A percentile compares a stretch with the other conserved stretches of the same genome.
phyloP scores from a whole-genome alignment of 2,329 filamentous ascomycete species.

The Verticillium nonalfalfae region DNA sequence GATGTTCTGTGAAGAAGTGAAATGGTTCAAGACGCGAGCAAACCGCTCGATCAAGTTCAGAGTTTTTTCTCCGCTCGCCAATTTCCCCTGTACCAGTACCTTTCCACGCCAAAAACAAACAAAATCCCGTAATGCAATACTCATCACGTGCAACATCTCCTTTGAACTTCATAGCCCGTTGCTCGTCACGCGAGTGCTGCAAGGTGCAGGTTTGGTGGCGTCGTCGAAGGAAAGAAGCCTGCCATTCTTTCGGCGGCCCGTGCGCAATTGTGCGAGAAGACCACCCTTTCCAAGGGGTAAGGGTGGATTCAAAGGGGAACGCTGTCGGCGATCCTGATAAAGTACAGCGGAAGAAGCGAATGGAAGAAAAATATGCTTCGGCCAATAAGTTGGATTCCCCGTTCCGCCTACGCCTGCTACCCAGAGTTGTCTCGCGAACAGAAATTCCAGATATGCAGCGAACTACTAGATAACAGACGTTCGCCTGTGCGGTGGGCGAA shows the following conservation, averaged over 20 bases:
- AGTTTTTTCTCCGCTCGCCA: background rate
- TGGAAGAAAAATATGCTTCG: conserved; percentile 7
- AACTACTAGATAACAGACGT: conserved; percentile 3
- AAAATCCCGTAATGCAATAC: conserved; percentile 9
- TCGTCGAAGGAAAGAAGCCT: conserved; percentile 5
- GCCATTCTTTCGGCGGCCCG: conserved; percentile 8
- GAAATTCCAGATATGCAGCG: conserved; percentile 4
- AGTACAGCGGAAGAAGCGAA: conserved; percentile 28
- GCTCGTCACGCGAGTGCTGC: conserved; percentile 10
- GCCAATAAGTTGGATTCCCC: conserved; percentile 1
- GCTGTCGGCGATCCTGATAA: conserved; percentile 20
- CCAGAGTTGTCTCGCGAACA: conserved; percentile 8
- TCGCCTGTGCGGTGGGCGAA: conserved; percentile 4
- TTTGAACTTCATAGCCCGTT: conserved; percentile 4
- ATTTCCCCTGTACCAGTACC: background rate
- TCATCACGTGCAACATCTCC: conserved; percentile 12
- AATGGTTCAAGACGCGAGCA: conserved; percentile 7
- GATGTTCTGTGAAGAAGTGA: background rate
- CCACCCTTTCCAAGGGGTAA: background rate
- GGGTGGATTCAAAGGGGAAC: conserved; percentile 10
- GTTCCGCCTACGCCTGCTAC: conserved; percentile 4
- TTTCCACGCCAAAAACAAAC: background rate
- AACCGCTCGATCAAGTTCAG: background rate
- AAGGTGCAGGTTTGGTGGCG: background rate
- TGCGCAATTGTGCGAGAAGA: conserved; percentile 10